Base-by-base conservation (phyloP, 78 protist genomes). In the Speleostelium caveatum region DNA sequence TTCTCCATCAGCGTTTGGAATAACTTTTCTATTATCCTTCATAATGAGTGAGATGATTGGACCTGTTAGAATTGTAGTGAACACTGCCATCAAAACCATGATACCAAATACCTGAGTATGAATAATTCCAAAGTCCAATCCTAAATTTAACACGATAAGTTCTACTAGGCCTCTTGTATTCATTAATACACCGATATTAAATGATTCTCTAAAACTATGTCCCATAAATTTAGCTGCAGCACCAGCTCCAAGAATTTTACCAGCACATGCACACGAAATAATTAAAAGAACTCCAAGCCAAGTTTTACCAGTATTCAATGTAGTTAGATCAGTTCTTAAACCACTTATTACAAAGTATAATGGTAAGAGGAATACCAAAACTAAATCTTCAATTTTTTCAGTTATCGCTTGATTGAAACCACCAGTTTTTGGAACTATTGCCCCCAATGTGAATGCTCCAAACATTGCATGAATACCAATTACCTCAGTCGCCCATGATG, bases 391-490 rank as follows among this genome's bases (percentile, higher is more conserved):
- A 1, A 86, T 93, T 42, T 80, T 80, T 28, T 80, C 89, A 2
- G 89, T 80, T 56, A 80, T 67, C 14, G 87, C 75, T 71, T 83
- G 88, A 49, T 87, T 77, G 75, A 87, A 77, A 12, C 66, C 78
- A 60, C 73, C 75, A 3, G 53, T 49, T 32, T 88, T 83, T 30
- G 95, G 95, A 10, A 55, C 73, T 8, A 71, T 65, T 8, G 91
- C 74, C 26, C 95, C 95, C 41, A 86, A 28, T 4, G 86, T 53
- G 33, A 93, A 93, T 5, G 86, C 93, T 53, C 95, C 95, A 93
- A 93, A 93, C 76, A 93, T 93, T 3, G 90, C 95, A 45, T 93
- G 89, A 51, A 93, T 88, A 35, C 95, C 95, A 83, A 93, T 83
- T 17, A 51, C 33, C 69, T 93, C 89, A 3, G 95, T 93, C 2